These are phyloP conservation scores for Alloascoidea hylecoeti DNA, from an alignment of 805 yeast genomes.

Conservation along the genomic window DNA sequence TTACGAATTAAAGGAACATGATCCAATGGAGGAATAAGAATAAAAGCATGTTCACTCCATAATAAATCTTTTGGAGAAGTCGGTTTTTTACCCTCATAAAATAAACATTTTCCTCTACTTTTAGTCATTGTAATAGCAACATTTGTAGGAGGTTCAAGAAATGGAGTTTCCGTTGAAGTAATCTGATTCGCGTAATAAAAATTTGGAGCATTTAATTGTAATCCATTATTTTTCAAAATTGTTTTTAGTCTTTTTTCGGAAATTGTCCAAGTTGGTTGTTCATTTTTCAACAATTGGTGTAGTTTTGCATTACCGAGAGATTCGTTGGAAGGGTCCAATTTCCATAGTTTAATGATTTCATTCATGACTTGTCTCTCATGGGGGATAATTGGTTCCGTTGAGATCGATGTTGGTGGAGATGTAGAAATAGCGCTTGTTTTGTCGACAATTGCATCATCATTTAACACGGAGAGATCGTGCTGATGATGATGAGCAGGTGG, in stretches of 20 bases:
- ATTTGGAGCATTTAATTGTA: conserved; percentile 25
- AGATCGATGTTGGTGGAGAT: not conserved
- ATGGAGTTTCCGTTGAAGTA: conserved; percentile 33
- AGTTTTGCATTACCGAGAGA: conserved; percentile 39
- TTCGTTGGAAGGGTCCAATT: conserved; percentile 49
- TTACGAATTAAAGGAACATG: conserved; percentile 39
- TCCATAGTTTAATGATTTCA: conserved; percentile 53
- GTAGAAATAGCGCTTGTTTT: too few species aligned
- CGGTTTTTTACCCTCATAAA: conserved; percentile 24
- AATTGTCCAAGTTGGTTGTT: conserved; percentile 49
- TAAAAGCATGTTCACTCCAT: conserved; percentile 51
- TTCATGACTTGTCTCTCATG: conserved; percentile 44
- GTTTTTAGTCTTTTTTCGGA: conserved; percentile 42
- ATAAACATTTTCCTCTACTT: conserved; percentile 47
- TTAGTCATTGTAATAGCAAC: conserved; percentile 35
- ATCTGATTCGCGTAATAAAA: conserved; percentile 41
- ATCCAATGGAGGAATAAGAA: conserved; percentile 55
- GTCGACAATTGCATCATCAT: too few species aligned
- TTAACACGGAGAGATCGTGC: too few species aligned
- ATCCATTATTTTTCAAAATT: conserved; percentile 40
- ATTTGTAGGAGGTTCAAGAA: conserved; percentile 18
- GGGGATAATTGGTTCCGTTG: conserved; percentile 23
- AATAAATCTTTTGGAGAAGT: conserved; percentile 17
- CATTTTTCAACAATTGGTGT: conserved; percentile 30
- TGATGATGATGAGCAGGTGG: too few species aligned